Conservation (phyloP, 2,329 filamentous ascomycete genomes). For the Verruconis gallopava region DNA sequence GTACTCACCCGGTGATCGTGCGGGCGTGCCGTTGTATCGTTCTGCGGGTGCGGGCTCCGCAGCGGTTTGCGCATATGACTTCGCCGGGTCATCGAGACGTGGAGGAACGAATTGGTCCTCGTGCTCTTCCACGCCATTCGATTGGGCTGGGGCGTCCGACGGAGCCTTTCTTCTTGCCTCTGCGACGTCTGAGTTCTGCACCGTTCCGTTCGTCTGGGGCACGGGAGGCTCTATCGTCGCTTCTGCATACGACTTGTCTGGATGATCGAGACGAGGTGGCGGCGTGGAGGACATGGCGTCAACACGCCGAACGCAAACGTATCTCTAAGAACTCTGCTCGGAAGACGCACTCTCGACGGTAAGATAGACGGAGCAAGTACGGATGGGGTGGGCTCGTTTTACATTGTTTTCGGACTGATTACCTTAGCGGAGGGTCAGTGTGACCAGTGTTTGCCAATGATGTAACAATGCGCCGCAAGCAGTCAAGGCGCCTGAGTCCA, state of each 20-base stretch:
- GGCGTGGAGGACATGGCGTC: too few relatives aligned
- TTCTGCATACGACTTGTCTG: slow-evolving; percentile 32
- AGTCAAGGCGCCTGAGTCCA: too few relatives aligned
- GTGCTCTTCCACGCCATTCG: neutral
- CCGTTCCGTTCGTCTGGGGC: slow-evolving; percentile 10
- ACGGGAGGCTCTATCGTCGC: slow-evolving; percentile 16
- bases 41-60: slow-evolving; percentile 11
- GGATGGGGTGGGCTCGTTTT: too few relatives aligned
- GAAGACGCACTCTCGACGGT: too few relatives aligned
- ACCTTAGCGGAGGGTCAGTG: too few relatives aligned
- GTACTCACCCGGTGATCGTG: slow-evolving; percentile 14
- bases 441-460: too few relatives aligned
- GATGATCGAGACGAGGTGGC: slow-evolving; percentile 16
- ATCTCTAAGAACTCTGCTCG: too few relatives aligned
- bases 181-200: slow-evolving; percentile 10
- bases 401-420: too few relatives aligned
- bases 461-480: too few relatives aligned
- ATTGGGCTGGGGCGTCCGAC: neutral
- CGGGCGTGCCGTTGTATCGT: neutral
- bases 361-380: too few relatives aligned
- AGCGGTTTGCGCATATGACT: slow-evolving; percentile 30
- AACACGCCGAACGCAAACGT: too few relatives aligned
- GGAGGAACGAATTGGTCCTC: neutral
- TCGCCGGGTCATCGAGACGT: slow-evolving; percentile 24
- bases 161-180: neutral